A percentile compares a stretch with the other conserved stretches of the same genome.
Evolutionary conservation across 805 yeast species (phyloP).

Genomic region (Candida takata): DNA sequence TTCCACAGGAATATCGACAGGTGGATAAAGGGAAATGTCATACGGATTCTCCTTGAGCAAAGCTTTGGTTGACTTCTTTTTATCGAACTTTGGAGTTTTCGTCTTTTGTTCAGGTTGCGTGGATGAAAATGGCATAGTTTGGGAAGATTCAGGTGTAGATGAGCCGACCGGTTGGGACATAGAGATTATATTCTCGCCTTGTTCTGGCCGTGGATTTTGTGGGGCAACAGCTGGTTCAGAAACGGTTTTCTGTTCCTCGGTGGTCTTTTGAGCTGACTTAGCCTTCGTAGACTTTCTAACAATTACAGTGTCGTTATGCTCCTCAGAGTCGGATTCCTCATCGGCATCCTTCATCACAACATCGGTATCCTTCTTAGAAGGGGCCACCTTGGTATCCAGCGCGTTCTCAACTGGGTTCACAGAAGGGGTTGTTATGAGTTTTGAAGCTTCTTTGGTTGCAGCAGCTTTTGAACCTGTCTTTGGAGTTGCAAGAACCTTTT

Average conservation of each 20-base stretch:
- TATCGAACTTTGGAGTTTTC: not conserved
- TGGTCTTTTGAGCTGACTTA: not conserved
- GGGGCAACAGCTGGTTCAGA: not conserved
- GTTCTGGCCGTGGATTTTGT: not conserved
- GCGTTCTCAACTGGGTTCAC: not conserved
- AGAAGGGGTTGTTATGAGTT: not conserved
- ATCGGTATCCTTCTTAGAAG: conserved; percentile 4
- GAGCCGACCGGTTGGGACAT: conserved; percentile 1
- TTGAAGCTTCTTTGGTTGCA: not conserved
- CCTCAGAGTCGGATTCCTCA: not conserved
- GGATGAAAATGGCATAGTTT: not conserved
- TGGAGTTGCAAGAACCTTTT: not conserved
- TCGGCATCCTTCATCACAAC: conserved; percentile 3
- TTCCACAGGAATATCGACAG: not conserved
- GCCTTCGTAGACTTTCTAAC: not conserved
- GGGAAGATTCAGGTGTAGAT: conserved; percentile 1
- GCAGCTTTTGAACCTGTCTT: not conserved
- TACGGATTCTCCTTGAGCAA: not conserved
- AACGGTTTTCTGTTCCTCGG: not conserved
- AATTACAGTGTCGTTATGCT: not conserved
- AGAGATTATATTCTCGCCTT: not conserved
- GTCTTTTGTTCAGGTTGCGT: not conserved
- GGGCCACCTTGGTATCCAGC: too few species aligned
- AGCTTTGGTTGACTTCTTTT: not conserved
- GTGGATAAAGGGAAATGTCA: not conserved